phyloP scores from a whole-genome alignment of 495 filamentous ascomycete species.

The Aspergillus homomorphus region DNA sequence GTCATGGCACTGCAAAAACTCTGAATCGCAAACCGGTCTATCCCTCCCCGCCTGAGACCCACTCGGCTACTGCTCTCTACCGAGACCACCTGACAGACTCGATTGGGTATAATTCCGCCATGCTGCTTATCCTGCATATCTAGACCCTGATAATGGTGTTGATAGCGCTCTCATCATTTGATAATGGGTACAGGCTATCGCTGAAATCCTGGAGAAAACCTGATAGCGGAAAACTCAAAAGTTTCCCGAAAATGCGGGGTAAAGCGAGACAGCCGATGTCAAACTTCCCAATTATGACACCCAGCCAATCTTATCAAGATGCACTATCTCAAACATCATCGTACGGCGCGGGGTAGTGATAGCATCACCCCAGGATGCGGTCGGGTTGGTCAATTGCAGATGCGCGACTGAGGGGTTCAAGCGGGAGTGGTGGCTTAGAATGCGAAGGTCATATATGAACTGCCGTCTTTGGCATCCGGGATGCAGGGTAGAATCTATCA shows the following conservation, averaged over 20 bases:
- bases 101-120: background rate
- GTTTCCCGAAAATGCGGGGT: background rate
- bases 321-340: background rate
- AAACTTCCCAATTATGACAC: background rate
- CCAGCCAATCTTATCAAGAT: background rate
- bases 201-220: background rate
- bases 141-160: background rate
- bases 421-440: background rate
- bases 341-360: background rate
- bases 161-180: background rate
- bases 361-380: background rate
- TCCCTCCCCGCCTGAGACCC: background rate
- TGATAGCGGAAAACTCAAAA: background rate
- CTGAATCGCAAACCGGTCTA: background rate
- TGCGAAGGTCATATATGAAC: background rate
- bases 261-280: background rate
- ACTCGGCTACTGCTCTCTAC: background rate
- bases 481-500: background rate
- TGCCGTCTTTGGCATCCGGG: background rate
- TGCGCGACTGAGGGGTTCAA: background rate
- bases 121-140: background rate
- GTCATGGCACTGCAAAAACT: constrained; percentile 4
- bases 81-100: background rate
- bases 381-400: background rate
- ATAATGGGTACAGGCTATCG: background rate